phyloP scores from a whole-genome alignment of 1,284 basidiomycete genomes.

The Boletellus sp. region DNA sequence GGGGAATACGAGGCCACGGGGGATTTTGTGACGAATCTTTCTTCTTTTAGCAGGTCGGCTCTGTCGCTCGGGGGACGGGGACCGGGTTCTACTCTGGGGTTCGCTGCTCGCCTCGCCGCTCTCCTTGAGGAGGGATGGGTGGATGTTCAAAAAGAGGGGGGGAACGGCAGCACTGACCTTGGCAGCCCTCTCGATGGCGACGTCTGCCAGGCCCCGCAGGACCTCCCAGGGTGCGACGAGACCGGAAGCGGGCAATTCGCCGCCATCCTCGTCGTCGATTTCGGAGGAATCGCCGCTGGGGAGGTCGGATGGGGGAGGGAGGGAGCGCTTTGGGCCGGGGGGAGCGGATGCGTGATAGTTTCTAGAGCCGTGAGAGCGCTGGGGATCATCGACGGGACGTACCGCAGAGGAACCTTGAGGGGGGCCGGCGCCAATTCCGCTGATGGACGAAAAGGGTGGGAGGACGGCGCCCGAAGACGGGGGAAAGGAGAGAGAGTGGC shows the following conservation, averaged over 20 bases:
- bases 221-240: conserved; percentile 83
- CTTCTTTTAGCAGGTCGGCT: conserved; percentile 66
- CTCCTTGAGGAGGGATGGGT: conserved; percentile 44
- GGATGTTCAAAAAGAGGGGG: not conserved
- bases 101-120: conserved; percentile 67
- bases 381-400: conserved; percentile 48
- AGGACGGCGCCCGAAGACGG: conserved; percentile 47
- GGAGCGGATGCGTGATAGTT: conserved; percentile 35
- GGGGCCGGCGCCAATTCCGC: conserved; percentile 51
- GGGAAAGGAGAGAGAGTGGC: conserved; percentile 24
- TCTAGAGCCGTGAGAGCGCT: conserved; percentile 36
- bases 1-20: conserved; percentile 54
- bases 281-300: conserved; percentile 78
- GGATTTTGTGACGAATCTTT: conserved; percentile 58
- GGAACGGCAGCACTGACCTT: conserved; percentile 46
- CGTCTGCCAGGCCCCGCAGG: conserved; percentile 73
- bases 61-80: conserved; percentile 64
- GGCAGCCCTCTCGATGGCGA: conserved; percentile 71
- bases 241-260: conserved; percentile 75
- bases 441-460: conserved; percentile 69
- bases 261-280: conserved; percentile 65
- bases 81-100: conserved; percentile 67
- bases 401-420: conserved; percentile 54
- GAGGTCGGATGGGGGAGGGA: conserved; percentile 57
- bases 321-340: conserved; percentile 54